Evolutionary conservation across 2,329 filamentous ascomycete genomes (phyloP).

Genomic region (Chaetomium globosum): DNA sequence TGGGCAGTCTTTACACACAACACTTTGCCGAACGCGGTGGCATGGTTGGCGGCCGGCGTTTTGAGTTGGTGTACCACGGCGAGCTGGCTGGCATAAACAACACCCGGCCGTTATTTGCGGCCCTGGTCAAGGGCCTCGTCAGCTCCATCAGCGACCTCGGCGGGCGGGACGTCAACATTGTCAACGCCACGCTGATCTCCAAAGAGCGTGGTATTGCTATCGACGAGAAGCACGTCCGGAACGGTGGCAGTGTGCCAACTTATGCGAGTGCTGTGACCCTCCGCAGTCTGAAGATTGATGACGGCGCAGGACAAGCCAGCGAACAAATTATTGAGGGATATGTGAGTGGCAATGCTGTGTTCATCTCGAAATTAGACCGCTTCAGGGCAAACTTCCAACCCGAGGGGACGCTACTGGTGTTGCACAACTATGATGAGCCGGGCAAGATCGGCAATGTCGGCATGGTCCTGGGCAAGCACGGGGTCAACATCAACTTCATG

Average conservation of each 20-base stretch:
- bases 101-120: slow-evolving; percentile 77
- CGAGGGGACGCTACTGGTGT: slow-evolving; percentile 72
- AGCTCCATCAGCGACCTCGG: slow-evolving; percentile 68
- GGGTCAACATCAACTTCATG: slow-evolving; percentile 82
- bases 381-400: slow-evolving; percentile 76
- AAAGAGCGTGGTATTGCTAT: slow-evolving; percentile 77
- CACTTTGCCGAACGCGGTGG: slow-evolving; percentile 59
- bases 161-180: slow-evolving; percentile 74
- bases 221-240: slow-evolving; percentile 69
- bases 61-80: slow-evolving; percentile 78
- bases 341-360: slow-evolving; percentile 63
- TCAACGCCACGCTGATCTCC: slow-evolving; percentile 75
- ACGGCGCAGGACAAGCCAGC: slow-evolving; percentile 19
- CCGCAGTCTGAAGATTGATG: slow-evolving; percentile 43
- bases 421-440: slow-evolving; percentile 78
- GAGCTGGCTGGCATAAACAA: slow-evolving; percentile 71
- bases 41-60: slow-evolving; percentile 64
- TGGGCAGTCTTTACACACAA: slow-evolving; percentile 78
- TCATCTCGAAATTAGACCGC: slow-evolving; percentile 72
- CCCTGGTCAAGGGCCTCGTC: slow-evolving; percentile 75
- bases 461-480: slow-evolving; percentile 66
- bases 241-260: slow-evolving; percentile 59
- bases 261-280: slow-evolving; percentile 74
- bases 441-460: slow-evolving; percentile 84
- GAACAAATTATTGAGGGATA: slow-evolving; percentile 65